These are phyloP conservation scores for Arachnopeziza araneosa DNA, from an alignment of 2,329 filamentous ascomycete genomes.

Conservation along the genomic window DNA sequence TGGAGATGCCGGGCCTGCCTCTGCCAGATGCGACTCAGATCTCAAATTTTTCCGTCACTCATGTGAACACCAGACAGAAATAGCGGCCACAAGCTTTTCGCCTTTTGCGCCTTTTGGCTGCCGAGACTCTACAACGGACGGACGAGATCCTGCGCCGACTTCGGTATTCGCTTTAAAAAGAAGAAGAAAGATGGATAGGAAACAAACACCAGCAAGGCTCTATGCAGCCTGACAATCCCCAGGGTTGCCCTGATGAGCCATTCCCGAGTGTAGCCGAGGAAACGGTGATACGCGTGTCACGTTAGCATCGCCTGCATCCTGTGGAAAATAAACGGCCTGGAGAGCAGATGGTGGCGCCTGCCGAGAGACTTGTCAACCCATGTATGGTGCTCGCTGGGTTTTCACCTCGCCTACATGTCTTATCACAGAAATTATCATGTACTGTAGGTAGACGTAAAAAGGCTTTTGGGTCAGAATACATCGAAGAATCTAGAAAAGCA, in stretches of 20 bases:
- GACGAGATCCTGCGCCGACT: slow-evolving; percentile 1
- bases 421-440: neutral
- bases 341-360: neutral
- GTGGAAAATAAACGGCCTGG: neutral
- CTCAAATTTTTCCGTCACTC: slow-evolving; percentile 8
- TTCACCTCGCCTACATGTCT: too few relatives aligned
- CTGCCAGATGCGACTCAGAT: neutral
- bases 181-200: neutral
- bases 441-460: slow-evolving; percentile 6
- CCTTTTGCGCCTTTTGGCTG: slow-evolving; percentile 7
- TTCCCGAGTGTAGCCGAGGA: neutral
- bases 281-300: neutral
- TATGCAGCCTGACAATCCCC: neutral
- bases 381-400: neutral
- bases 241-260: neutral
- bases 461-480: slow-evolving; percentile 19
- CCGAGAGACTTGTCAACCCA: slow-evolving; percentile 9
- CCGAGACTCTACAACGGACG: neutral
- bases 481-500: slow-evolving; percentile 24
- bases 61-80: slow-evolving; percentile 10
- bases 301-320: neutral
- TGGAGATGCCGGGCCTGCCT: neutral
- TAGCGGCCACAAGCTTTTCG: neutral
- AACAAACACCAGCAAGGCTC: slow-evolving; percentile 2
- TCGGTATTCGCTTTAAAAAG: neutral